phyloP scores from a whole-genome alignment of 2,329 filamentous ascomycete genomes.

The Thelonectria rubi region DNA sequence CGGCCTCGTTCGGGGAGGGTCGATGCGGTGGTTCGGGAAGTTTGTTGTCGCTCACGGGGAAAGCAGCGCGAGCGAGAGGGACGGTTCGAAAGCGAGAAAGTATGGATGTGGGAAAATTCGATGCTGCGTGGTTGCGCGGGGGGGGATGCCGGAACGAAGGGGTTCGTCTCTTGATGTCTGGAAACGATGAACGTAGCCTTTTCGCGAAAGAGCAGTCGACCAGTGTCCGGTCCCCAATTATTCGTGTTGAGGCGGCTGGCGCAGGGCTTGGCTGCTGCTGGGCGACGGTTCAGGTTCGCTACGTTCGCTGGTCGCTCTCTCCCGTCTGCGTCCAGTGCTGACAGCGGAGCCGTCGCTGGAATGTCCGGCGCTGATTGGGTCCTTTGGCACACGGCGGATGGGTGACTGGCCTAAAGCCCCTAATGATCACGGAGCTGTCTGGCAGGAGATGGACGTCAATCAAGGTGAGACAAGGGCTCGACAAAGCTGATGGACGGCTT shows the following conservation, averaged over 20 bases:
- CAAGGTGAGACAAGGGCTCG: slow-evolving; percentile 21
- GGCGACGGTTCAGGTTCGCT: slow-evolving; percentile 15
- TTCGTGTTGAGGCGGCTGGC: slow-evolving; percentile 39
- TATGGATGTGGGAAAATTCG: slow-evolving; percentile 20
- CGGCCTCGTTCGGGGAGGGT: slow-evolving; percentile 33
- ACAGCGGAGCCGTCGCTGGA: slow-evolving; percentile 16
- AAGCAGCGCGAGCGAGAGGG: slow-evolving; percentile 16
- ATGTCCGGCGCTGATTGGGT: slow-evolving; percentile 31
- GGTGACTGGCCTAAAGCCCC: slow-evolving; percentile 5
- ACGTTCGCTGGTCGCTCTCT: slow-evolving; percentile 17
- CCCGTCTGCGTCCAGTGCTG: slow-evolving; percentile 10
- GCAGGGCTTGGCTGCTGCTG: slow-evolving; percentile 38
- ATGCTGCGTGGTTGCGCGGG: slow-evolving; percentile 35
- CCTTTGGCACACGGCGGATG: slow-evolving; percentile 7
- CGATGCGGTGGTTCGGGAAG: slow-evolving; percentile 15
- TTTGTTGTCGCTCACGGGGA: slow-evolving; percentile 25
- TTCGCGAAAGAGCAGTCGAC: slow-evolving; percentile 36
- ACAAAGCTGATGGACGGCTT: slow-evolving; percentile 10
- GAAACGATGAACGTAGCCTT: slow-evolving; percentile 48
- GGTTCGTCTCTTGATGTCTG: slow-evolving; percentile 32
- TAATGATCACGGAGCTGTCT: slow-evolving; percentile 12
- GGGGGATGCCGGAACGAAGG: slow-evolving; percentile 23
- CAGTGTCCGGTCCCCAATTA: slow-evolving; percentile 37
- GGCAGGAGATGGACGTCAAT: slow-evolving; percentile 7
- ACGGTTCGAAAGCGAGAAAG: slow-evolving; percentile 7